Conservation (phyloP, 805 yeast species). For the Tetrapisispora nanseiensis region DNA sequence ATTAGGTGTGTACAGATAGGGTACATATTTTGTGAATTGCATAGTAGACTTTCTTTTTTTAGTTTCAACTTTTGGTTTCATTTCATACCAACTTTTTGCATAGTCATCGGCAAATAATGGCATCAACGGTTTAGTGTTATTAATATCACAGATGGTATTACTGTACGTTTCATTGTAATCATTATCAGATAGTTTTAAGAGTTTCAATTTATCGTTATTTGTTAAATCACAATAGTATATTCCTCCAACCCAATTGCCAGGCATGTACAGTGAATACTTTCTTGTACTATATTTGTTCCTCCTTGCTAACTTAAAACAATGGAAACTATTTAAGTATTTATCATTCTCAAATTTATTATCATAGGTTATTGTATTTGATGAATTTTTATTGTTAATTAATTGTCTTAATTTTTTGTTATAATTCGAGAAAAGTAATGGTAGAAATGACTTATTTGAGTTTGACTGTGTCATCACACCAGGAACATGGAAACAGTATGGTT, state of each 20-base stretch:
- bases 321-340: conserved; percentile 11
- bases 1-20: conserved; percentile 47
- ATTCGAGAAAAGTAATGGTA: neutral
- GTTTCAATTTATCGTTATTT: conserved; percentile 16
- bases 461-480: neutral
- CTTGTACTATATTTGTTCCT: conserved; percentile 42
- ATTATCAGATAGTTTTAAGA: conserved; percentile 7
- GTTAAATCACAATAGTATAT: conserved; percentile 40
- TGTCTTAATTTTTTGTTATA: neutral
- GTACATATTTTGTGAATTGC: conserved; percentile 39
- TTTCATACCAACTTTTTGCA: conserved; percentile 37
- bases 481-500: conserved; percentile 34
- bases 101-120: conserved; percentile 55
- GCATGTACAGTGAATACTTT: conserved; percentile 39
- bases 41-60: conserved; percentile 9
- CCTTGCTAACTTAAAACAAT: conserved; percentile 52
- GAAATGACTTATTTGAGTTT: neutral
- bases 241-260: conserved; percentile 56
- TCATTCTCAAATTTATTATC: neutral
- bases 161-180: neutral
- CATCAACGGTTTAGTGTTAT: conserved; percentile 35
- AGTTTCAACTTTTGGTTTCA: conserved; percentile 18
- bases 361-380: no score
- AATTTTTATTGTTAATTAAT: neutral
- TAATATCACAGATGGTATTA: conserved; percentile 26